Evolutionary conservation across 148 eudicot genomes (phyloP).

Genomic region (Heliosperma pusillum): DNA sequence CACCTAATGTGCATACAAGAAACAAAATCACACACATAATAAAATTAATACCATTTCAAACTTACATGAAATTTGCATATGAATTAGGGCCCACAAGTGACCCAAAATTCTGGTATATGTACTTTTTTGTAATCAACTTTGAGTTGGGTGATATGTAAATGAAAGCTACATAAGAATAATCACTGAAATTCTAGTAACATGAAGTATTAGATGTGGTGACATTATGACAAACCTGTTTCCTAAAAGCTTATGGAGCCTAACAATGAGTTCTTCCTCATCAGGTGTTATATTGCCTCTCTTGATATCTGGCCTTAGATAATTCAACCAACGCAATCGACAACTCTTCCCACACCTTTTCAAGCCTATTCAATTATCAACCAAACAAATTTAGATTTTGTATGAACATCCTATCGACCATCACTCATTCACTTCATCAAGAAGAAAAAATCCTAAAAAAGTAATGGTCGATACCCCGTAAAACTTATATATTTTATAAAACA

Average conservation of each 20-base stretch:
- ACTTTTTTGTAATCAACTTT: not conserved
- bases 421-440: not conserved
- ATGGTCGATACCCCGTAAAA: not conserved
- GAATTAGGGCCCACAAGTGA: not conserved
- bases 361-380: constrained; percentile 12
- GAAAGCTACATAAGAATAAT: not conserved
- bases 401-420: not conserved
- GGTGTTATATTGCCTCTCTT: constrained; percentile 34
- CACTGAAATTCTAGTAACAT: not conserved
- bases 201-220: not conserved
- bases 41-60: not conserved
- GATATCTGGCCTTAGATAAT: constrained; percentile 36
- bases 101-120: not conserved
- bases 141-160: not conserved
- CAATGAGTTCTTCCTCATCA: constrained; percentile 36
- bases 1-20: constrained; percentile 26
- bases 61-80: not conserved
- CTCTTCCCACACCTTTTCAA: constrained; percentile 37
- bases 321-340: constrained; percentile 40
- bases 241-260: constrained; percentile 33
- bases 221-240: constrained; percentile 28
- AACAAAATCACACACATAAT: not conserved
- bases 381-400: not conserved
- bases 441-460: not conserved
- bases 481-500: no score